Percentiles rank a stretch among this genome's conserved stretches.
phyloP scores from a whole-genome alignment of 202 grass and related monocot genomes.

The Eragrostis tef region DNA sequence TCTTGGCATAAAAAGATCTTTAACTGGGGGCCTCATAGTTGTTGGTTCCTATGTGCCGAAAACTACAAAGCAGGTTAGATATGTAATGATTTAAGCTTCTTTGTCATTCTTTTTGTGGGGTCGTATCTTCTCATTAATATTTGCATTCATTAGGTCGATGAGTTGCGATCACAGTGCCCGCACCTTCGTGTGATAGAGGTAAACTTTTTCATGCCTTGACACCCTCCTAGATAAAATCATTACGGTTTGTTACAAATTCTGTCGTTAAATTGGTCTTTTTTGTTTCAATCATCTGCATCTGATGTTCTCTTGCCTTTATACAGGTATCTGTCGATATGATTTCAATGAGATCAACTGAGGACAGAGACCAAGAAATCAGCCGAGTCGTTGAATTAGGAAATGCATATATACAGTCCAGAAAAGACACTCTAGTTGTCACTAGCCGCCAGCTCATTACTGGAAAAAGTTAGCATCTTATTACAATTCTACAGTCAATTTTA shows the following conservation, averaged over 20 bases:
- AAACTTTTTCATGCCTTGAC: slow-evolving; percentile 46
- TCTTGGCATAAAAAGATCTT: slow-evolving; percentile 74
- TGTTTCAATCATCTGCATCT: slow-evolving; percentile 35
- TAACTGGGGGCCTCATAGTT: slow-evolving; percentile 89
- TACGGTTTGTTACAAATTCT: slow-evolving; percentile 32
- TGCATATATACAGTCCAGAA: slow-evolving; percentile 73
- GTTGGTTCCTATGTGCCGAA: slow-evolving; percentile 98
- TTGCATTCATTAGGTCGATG: slow-evolving; percentile 73
- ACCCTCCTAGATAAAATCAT: slow-evolving; percentile 29
- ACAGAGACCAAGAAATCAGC: slow-evolving; percentile 83
- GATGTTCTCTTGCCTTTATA: slow-evolving; percentile 38
- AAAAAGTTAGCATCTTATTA: slow-evolving; percentile 66
- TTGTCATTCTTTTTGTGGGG: neutral
- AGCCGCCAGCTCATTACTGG: slow-evolving; percentile 87
- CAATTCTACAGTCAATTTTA: slow-evolving; percentile 25
- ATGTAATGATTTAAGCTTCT: slow-evolving; percentile 8
- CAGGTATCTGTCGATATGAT: slow-evolving; percentile 89
- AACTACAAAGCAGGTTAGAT: slow-evolving; percentile 89
- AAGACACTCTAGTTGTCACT: slow-evolving; percentile 90
- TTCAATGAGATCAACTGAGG: slow-evolving; percentile 73
- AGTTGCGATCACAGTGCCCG: slow-evolving; percentile 61
- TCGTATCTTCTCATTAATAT: slow-evolving; percentile 32
- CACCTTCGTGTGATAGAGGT: slow-evolving; percentile 81
- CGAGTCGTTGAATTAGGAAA: slow-evolving; percentile 70
- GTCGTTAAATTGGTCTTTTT: neutral